Evolutionary conservation across 495 filamentous ascomycete genomes (phyloP).

Genomic region (Neurospora sp.): DNA sequence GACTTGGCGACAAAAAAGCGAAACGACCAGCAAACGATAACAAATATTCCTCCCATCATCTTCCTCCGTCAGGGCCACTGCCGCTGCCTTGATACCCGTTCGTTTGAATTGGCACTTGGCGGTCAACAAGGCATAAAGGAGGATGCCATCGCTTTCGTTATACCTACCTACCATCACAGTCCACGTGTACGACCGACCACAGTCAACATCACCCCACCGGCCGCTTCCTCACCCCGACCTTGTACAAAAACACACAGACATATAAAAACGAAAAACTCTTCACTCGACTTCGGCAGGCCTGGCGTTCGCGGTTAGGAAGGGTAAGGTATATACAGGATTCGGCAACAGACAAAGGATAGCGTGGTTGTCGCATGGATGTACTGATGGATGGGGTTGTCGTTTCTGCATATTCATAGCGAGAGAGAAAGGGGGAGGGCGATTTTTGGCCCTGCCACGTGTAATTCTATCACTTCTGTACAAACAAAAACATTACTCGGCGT

Average conservation of each 20-base stretch:
- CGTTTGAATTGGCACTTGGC: neutral
- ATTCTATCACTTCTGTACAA: neutral
- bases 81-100: neutral
- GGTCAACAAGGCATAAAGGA: neutral
- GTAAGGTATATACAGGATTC: neutral
- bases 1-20: neutral
- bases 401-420: neutral
- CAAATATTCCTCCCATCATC: neutral
- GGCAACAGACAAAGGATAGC: neutral
- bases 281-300: conserved; percentile 39
- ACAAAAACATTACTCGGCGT: neutral
- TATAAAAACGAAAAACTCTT: conserved; percentile 18
- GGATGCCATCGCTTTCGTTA: neutral
- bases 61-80: neutral
- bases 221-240: neutral
- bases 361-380: neutral
- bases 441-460: neutral
- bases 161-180: no score
- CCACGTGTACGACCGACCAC: no score
- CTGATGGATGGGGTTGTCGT: neutral
- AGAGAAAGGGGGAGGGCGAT: neutral
- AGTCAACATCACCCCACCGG: no score
- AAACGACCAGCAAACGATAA: neutral
- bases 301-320: conserved; percentile 25
- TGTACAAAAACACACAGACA: neutral